phyloP scores from a whole-genome alignment of 1,139 yeast genomes.

The Pichia sp. region DNA sequence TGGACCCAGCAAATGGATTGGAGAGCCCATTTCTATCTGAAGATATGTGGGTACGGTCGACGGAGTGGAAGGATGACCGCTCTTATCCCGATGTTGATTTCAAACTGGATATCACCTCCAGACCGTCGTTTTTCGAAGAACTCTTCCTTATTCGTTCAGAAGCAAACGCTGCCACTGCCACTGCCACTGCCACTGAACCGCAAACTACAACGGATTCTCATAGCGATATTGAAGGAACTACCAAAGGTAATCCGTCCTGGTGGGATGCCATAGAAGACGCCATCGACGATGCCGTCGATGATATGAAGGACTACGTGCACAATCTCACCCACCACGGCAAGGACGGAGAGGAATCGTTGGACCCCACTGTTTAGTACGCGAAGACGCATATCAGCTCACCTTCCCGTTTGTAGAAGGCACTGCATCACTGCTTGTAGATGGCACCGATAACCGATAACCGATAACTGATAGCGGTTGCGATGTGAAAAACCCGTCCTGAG shows the following conservation, averaged over 20 bases:
- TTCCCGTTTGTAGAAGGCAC: too few species aligned
- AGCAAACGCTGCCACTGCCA: not conserved
- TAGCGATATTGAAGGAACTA: too few species aligned
- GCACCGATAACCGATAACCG: too few species aligned
- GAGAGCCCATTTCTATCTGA: not conserved
- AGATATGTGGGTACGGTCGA: not conserved
- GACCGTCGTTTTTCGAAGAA: conserved; percentile 3
- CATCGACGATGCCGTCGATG: not conserved
- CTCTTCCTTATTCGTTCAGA: not conserved
- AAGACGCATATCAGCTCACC: too few species aligned
- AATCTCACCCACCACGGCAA: not conserved
- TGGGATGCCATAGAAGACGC: conserved; percentile 1
- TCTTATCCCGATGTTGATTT: conserved; percentile 5
- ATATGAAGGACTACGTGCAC: conserved; percentile 1
- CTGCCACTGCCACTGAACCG: not conserved
- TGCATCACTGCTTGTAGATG: too few species aligned
- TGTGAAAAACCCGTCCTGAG: too few species aligned
- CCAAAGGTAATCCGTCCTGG: not conserved
- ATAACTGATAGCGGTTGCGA: too few species aligned
- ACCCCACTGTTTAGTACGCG: too few species aligned
- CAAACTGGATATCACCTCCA: not conserved
- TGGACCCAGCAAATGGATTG: conserved; percentile 37
- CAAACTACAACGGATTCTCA: not conserved
- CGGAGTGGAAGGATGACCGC: not conserved
- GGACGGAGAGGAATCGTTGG: not conserved